A percentile compares a stretch with the other conserved stretches of the same genome.
These are phyloP conservation scores for Leptographium procerum DNA, from an alignment of 2,329 filamentous ascomycete genomes.

Conservation along the genomic window DNA sequence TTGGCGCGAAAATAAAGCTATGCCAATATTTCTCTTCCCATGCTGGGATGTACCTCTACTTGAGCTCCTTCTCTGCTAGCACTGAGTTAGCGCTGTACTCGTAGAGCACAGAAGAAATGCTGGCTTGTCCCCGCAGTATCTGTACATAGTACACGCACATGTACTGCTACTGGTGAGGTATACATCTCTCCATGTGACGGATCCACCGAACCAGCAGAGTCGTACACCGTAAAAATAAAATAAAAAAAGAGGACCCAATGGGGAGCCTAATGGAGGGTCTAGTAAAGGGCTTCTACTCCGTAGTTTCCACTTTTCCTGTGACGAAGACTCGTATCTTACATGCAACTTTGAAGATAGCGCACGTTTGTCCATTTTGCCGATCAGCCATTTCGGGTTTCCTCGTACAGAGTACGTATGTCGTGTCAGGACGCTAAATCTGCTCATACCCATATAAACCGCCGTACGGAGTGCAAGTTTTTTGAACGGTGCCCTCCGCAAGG, in stretches of 20 bases:
- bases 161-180: neutral
- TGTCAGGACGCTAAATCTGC: no score
- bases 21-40: no score
- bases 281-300: no score
- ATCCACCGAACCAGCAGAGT: neutral
- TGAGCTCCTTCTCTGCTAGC: neutral
- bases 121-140: neutral
- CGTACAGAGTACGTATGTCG: no score
- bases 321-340: neutral
- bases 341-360: neutral
- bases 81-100: neutral
- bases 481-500: no score
- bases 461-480: no score
- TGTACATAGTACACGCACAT: neutral
- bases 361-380: neutral
- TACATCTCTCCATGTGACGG: neutral
- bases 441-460: no score
- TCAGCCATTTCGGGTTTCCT: no score
- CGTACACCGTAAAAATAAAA: no score
- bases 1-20: no score
- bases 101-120: neutral
- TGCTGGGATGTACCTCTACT: no score
- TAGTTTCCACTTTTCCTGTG: neutral
- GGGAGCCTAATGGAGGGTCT: no score
- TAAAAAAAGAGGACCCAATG: neutral